A percentile compares a stretch with the other conserved stretches of the same genome.
Conservation (phyloP, 768 basidiomycete species). For the Pleurotus citrinopileatus region DNA sequence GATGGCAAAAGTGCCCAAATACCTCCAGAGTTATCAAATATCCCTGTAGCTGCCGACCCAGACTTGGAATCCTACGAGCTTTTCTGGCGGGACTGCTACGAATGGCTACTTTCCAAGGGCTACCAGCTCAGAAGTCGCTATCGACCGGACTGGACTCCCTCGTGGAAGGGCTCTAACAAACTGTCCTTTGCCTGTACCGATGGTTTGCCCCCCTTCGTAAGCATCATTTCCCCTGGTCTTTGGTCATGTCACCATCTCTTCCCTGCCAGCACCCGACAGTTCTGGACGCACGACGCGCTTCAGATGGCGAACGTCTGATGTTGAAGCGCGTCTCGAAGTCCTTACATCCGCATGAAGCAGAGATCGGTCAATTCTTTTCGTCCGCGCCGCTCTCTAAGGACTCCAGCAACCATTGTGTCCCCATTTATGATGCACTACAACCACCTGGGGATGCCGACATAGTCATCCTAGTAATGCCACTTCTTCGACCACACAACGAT, state of each 20-base stretch:
- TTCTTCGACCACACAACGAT: conserved; percentile 8
- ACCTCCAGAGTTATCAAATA: neutral
- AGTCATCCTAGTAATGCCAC: conserved; percentile 18
- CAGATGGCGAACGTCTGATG: conserved; percentile 20
- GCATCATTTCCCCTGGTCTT: neutral
- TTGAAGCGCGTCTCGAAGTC: conserved; percentile 22
- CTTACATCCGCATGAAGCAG: conserved; percentile 21
- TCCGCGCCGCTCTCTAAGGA: neutral
- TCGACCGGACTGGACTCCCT: conserved; percentile 26
- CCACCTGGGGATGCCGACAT: conserved; percentile 9
- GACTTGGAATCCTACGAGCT: conserved; percentile 11
- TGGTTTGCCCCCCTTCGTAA: neutral
- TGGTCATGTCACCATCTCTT: neutral
- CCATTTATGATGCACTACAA: conserved; percentile 18
- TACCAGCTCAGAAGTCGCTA: conserved; percentile 27
- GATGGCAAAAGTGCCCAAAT: no score
- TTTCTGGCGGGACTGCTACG: conserved; percentile 22
- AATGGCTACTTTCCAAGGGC: conserved; percentile 21
- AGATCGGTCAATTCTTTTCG: conserved; percentile 21
- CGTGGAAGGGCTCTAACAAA: conserved; percentile 20
- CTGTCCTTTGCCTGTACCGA: conserved; percentile 11
- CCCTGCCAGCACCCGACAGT: neutral
- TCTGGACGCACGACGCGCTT: conserved; percentile 26
- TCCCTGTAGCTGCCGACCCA: neutral
- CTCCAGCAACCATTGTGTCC: conserved; percentile 25